Conservation (phyloP, 768 basidiomycete species). For the Baorangia bicolor region DNA sequence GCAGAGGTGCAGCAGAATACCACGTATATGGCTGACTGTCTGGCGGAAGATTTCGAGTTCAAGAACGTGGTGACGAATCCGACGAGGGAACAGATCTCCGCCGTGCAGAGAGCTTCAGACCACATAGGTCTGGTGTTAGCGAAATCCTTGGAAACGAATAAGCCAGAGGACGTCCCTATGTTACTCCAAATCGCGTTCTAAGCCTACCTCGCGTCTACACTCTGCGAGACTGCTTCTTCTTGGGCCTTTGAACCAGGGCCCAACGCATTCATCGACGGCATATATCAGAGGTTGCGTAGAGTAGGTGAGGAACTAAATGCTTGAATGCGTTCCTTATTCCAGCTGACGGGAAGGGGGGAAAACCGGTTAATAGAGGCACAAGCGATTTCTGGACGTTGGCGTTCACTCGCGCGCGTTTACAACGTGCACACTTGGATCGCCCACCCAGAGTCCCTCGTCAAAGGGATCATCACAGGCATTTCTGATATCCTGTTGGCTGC, state of each 20-base stretch:
- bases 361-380: constrained; percentile 8
- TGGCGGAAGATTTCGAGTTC: constrained; percentile 1
- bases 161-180: constrained; percentile 4
- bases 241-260: constrained; percentile 5
- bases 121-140: neutral
- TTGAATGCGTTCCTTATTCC: neutral
- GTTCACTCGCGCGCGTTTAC: constrained; percentile 4
- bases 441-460: neutral
- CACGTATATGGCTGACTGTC: constrained; percentile 9
- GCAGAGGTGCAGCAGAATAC: constrained; percentile 11
- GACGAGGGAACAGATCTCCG: neutral
- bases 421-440: neutral
- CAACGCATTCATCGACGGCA: constrained; percentile 4
- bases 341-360: neutral
- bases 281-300: constrained; percentile 8
- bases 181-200: constrained; percentile 10
- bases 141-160: neutral
- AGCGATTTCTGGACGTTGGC: constrained; percentile 14
- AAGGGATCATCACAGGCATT: neutral
- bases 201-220: constrained; percentile 4
- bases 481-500: constrained; percentile 5
- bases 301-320: neutral
- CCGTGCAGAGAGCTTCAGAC: neutral
- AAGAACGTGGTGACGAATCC: neutral
- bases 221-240: neutral